Conservation (phyloP, 371 early-diverging fungal genomes). For the Coemansia sp. region DNA sequence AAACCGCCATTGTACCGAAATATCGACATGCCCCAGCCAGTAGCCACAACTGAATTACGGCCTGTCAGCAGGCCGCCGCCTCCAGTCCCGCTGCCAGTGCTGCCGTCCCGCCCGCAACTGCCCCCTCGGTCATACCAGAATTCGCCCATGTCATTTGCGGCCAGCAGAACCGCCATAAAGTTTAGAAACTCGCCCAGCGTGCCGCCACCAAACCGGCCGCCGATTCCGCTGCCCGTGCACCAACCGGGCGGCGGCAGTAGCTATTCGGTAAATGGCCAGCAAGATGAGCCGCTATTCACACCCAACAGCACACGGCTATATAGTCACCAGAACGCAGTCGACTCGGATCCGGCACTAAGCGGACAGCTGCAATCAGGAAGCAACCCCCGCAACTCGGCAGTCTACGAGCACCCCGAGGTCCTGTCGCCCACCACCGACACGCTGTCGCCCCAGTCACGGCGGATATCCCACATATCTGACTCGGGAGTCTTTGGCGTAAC, state of each 20-base stretch:
- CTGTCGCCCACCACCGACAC: conserved; percentile 7
- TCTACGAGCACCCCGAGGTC: conserved; percentile 7
- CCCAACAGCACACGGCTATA: conserved; percentile 24
- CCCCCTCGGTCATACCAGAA: conserved; percentile 2
- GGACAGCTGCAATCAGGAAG: conserved; percentile 42
- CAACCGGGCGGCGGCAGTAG: neutral
- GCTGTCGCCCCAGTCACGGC: neutral
- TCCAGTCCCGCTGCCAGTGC: neutral
- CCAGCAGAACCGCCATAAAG: no score
- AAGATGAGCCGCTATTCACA: conserved; percentile 8
- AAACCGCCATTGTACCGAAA: neutral
- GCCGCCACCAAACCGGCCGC: neutral
- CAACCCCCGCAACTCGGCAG: conserved; percentile 31
- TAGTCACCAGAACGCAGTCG: conserved; percentile 19
- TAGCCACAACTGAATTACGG: neutral
- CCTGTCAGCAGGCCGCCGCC: neutral
- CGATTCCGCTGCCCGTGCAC: conserved; percentile 6
- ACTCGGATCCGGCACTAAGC: conserved; percentile 58
- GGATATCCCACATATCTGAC: conserved; percentile 20
- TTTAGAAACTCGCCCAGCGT: no score
- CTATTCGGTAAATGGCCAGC: neutral
- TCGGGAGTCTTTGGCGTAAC: conserved; percentile 37
- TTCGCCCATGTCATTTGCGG: neutral
- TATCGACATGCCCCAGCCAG: neutral
- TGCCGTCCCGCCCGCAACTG: neutral